phyloP scores from a whole-genome alignment of 1,139 yeast genomes.

The Sugiyamaella xylanicola region DNA sequence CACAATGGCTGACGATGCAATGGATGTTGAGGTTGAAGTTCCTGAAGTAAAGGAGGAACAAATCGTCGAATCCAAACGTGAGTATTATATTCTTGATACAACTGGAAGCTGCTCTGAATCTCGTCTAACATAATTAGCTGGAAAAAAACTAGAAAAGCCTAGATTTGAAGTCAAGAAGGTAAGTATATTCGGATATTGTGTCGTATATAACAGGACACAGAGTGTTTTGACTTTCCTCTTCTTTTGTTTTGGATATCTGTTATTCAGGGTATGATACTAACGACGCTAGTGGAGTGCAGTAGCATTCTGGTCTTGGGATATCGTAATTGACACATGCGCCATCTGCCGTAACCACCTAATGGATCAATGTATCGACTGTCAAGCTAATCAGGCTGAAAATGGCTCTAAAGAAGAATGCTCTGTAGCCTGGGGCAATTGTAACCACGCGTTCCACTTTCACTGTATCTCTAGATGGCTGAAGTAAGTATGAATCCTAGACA shows the following conservation, averaged over 20 bases:
- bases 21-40: constrained; percentile 25
- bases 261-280: constrained; percentile 6
- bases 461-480: constrained; percentile 96
- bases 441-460: constrained; percentile 92
- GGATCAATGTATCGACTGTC: constrained; percentile 99
- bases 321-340: constrained; percentile 95
- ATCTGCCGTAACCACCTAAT: constrained; percentile 96
- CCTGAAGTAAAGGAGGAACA: constrained; percentile 2
- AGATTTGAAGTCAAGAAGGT: constrained; percentile 68
- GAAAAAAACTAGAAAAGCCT: constrained; percentile 43
- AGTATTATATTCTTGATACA: neutral
- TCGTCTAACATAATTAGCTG: constrained; percentile 1
- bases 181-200: no score
- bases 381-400: constrained; percentile 66
- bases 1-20: constrained; percentile 26
- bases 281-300: constrained; percentile 86
- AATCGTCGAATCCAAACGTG: constrained; percentile 7
- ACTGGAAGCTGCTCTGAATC: neutral
- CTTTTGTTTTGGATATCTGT: no score
- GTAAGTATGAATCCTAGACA: neutral
- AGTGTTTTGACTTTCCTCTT: no score
- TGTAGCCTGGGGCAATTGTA: constrained; percentile 97
- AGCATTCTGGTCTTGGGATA: constrained; percentile 99
- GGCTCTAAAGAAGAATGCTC: constrained; percentile 77
- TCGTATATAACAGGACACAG: no score